Conservation (phyloP, 2,329 filamentous ascomycete genomes). For the Talaromyces verruculosus region DNA sequence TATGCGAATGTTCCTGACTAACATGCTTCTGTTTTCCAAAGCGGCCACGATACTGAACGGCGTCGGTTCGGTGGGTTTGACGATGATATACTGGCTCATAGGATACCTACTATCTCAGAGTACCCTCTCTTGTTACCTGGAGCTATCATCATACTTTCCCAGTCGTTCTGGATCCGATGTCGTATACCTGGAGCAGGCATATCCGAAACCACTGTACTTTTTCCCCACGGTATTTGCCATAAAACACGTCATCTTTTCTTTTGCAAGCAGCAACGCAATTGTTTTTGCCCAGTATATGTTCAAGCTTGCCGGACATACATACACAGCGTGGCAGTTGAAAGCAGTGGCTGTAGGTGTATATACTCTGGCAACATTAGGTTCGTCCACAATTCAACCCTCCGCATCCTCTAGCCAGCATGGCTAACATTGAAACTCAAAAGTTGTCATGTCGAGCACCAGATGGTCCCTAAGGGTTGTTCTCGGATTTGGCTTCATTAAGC, state of each 20-base stretch:
- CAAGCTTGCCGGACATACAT: conserved; percentile 28
- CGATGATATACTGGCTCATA: conserved; percentile 64
- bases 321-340: conserved; percentile 28
- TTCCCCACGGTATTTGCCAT: conserved; percentile 66
- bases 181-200: conserved; percentile 68
- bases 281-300: conserved; percentile 26
- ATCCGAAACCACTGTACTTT: conserved; percentile 62
- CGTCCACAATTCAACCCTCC: conserved; percentile 50
- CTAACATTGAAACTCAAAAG: conserved; percentile 26
- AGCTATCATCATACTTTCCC: conserved; percentile 65
- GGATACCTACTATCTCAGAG: conserved; percentile 60
- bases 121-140: conserved; percentile 61
- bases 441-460: conserved; percentile 56
- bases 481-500: conserved; percentile 58
- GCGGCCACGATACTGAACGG: conserved; percentile 59
- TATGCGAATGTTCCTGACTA: not conserved
- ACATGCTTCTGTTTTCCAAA: conserved; percentile 29
- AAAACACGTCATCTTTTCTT: conserved; percentile 63
- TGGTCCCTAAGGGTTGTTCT: conserved; percentile 59
- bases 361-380: conserved; percentile 17
- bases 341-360: conserved; percentile 34
- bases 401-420: not conserved
- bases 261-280: conserved; percentile 65
- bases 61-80: conserved; percentile 62
- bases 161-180: conserved; percentile 66